These are phyloP conservation scores for Calonectria pauciramosa DNA, from an alignment of 2,329 filamentous ascomycete species.

Conservation along the genomic window DNA sequence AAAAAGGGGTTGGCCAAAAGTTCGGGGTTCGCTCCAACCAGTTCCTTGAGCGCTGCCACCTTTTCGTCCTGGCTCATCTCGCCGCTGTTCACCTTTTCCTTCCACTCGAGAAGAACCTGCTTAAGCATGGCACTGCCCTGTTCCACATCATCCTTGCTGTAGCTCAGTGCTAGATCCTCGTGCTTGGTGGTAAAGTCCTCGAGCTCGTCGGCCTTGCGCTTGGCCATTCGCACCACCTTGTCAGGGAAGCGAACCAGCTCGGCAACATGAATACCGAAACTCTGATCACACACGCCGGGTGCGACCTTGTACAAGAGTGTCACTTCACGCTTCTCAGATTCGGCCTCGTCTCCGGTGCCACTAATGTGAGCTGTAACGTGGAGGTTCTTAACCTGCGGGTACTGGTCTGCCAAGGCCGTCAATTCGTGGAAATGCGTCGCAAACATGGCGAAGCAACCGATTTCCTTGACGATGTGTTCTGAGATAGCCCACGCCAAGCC, in stretches of 20 bases:
- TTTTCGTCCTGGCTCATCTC: constrained; percentile 81
- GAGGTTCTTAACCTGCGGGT: constrained; percentile 90
- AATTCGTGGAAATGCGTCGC: constrained; percentile 99
- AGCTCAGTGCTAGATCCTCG: constrained; percentile 71
- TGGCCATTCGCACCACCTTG: constrained; percentile 99
- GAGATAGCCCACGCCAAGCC: constrained; percentile 99
- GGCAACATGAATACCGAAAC: constrained; percentile 97
- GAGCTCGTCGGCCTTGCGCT: constrained; percentile 96
- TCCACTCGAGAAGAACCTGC: constrained; percentile 87
- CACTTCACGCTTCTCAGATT: constrained; percentile 79
- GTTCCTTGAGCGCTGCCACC: constrained; percentile 80
- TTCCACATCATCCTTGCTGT: constrained; percentile 88
- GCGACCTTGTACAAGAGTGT: constrained; percentile 98
- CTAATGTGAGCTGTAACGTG: constrained; percentile 96
- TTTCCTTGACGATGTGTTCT: constrained; percentile 96
- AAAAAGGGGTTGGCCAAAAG: constrained; percentile 78
- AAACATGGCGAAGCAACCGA: constrained; percentile 94
- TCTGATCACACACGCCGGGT: constrained; percentile 95
- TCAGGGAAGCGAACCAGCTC: constrained; percentile 96
- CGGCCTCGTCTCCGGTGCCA: constrained; percentile 57
- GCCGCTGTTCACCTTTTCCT: constrained; percentile 75
- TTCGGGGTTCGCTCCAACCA: constrained; percentile 81
- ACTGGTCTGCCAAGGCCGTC: constrained; percentile 88
- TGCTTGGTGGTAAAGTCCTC: constrained; percentile 93
- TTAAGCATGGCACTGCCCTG: constrained; percentile 90